Evolutionary conservation across 164 flowering plant species (phyloP).

Genomic region (Stephania yunnanensis): DNA sequence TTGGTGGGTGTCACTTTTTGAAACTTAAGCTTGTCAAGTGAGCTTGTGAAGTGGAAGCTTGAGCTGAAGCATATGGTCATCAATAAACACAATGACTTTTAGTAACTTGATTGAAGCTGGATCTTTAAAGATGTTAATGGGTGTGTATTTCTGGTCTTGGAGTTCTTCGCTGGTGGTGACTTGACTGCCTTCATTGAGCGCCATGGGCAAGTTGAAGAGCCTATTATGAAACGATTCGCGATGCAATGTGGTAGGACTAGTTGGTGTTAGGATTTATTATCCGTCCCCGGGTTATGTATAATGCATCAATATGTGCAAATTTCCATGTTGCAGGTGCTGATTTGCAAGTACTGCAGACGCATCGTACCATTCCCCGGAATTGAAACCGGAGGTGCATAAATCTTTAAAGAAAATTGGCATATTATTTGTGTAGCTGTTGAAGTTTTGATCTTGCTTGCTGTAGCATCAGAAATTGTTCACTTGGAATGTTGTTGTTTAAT

Average conservation of each 20-base stretch:
- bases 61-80: background rate
- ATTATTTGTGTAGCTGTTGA: background rate
- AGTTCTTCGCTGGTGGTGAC: slow-evolving; percentile 60
- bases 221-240: too few species aligned
- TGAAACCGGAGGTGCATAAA: slow-evolving; percentile 60
- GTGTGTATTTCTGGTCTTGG: slow-evolving; percentile 51
- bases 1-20: background rate
- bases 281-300: too few species aligned
- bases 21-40: background rate
- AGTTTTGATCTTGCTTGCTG: background rate
- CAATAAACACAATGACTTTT: background rate
- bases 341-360: slow-evolving; percentile 40
- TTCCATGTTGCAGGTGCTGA: slow-evolving; percentile 47
- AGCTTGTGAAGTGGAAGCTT: background rate
- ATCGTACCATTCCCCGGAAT: slow-evolving; percentile 53
- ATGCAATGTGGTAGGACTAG: too few species aligned
- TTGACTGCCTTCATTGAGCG: slow-evolving; percentile 47
- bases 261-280: too few species aligned
- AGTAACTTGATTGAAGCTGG: background rate
- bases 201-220: slow-evolving; percentile 57
- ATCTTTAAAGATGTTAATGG: slow-evolving; percentile 19
- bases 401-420: background rate
- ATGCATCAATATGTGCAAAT: background rate
- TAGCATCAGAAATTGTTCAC: background rate
- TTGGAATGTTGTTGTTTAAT: too few species aligned